Conservation (phyloP, 305 asterid genomes). For the Rubia peregrina region DNA sequence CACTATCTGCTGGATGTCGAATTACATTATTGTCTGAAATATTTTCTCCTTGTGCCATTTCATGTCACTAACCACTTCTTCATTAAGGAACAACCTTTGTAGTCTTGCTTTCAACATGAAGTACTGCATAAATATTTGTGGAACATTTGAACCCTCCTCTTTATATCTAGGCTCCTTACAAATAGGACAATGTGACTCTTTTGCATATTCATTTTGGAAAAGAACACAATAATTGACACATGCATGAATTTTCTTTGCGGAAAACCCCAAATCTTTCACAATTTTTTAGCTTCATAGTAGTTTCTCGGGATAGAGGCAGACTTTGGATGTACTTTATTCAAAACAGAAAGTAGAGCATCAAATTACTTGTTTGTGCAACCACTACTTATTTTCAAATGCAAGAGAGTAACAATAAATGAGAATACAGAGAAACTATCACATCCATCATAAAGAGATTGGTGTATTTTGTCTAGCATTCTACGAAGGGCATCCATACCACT, state of each 20-base stretch:
- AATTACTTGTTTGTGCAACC: neutral
- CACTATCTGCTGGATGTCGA: too few species aligned
- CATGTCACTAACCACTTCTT: neutral
- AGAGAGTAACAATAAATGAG: neutral
- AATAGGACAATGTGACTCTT: neutral
- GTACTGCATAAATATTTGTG: neutral
- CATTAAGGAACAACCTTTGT: neutral
- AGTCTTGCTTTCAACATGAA: neutral
- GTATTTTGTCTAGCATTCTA: neutral
- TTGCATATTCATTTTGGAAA: neutral
- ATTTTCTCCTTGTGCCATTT: too few species aligned
- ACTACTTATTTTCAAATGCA: neutral
- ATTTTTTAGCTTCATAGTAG: neutral
- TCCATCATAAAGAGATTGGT: neutral
- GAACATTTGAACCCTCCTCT: neutral
- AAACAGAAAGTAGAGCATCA: neutral
- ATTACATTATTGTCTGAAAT: too few species aligned
- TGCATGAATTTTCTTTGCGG: neutral
- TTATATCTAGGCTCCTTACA: neutral
- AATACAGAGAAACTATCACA: neutral
- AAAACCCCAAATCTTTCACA: conserved; percentile 1
- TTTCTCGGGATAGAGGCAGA: neutral
- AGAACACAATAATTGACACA: neutral
- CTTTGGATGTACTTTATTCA: neutral
- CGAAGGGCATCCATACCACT: neutral